phyloP scores from a whole-genome alignment of 495 filamentous ascomycete species.

The Penicillium daleae region DNA sequence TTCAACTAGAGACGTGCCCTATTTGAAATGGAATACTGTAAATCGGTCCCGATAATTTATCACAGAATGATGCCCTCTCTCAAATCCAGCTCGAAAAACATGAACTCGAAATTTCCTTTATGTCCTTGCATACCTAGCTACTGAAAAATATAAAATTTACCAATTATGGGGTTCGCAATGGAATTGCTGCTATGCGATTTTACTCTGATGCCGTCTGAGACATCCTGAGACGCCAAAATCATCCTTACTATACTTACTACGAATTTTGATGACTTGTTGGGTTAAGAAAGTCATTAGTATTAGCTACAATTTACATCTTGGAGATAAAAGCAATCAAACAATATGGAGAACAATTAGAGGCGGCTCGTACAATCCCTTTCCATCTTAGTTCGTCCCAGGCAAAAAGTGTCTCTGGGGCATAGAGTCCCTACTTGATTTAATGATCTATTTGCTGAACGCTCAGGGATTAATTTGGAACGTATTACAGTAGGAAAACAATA shows the following conservation, averaged over 20 bases:
- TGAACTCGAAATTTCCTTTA: not conserved
- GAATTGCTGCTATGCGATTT: no score
- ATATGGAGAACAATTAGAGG: not conserved
- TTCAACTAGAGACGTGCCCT: constrained; percentile 3
- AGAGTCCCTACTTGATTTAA: no score
- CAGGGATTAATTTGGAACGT: no score
- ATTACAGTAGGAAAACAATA: no score
- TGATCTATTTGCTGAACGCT: no score
- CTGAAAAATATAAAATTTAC: not conserved
- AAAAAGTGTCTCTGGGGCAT: no score
- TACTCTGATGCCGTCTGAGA: not conserved
- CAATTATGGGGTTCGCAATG: not conserved
- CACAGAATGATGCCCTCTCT: not conserved
- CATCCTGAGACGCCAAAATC: not conserved
- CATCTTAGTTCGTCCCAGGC: no score
- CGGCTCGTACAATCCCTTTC: no score
- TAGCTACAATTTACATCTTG: not conserved
- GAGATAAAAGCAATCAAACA: not conserved
- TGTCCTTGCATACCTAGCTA: not conserved
- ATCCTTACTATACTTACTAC: not conserved
- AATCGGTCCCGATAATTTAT: not conserved
- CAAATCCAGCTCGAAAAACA: not conserved
- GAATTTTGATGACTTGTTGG: not conserved
- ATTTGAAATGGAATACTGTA: constrained; percentile 7
- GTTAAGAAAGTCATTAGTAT: not conserved